Evolutionary conservation across 139 green algal genomes (phyloP), one percentile per base, ranked within the genome.

Genomic region (Ettlia oleoabundans): DNA sequence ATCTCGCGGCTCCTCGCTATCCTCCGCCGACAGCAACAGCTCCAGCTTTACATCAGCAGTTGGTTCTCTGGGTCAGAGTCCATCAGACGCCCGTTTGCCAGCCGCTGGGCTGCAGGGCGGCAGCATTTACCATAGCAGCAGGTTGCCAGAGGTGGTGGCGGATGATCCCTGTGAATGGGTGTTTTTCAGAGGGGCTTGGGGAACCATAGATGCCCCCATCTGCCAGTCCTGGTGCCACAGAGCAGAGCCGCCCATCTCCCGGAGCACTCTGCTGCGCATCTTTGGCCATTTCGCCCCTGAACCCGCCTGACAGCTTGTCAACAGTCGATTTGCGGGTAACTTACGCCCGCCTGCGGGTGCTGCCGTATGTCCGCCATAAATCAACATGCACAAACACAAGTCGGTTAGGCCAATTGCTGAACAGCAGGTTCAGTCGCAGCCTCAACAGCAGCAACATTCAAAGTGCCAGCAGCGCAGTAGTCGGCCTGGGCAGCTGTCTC

Each of bases 121-220:
- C 55, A 24, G n/a, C 58, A 30, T 7, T 28, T 2, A n/a, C 58
- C 13, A 28, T 15, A 13, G n/a, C 40, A 22, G n/a, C 28, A 61
- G 4, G 21, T n/a, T 40, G 73, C 53, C 28, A 4, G 30, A 70
- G 35, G 55, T 88, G 40, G 38, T 72, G 3, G n/a, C 53, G 4
- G 73, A 67, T 26, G 42, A 78, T 19, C 40, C 55, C 15, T 83
- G 61, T 40, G n/a, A 42, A 9, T 85, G 79, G 78, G 19, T 88
- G 35, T 55, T n/a, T 3, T 88, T 85, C 61, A 53, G 78, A 28
- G 84, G 79, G 21, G 30, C 40, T 24, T 85, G 63, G 66, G 84
- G 79, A 22, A 32, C 78, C 37, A 81, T 47, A 8, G 33, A 52
- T 4, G 68, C 79, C 15, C 77, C 72, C 37, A 70, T 73, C 8